Evolutionary conservation across 139 green algal species (phyloP).

Genomic region (Pleodorina starrii): DNA sequence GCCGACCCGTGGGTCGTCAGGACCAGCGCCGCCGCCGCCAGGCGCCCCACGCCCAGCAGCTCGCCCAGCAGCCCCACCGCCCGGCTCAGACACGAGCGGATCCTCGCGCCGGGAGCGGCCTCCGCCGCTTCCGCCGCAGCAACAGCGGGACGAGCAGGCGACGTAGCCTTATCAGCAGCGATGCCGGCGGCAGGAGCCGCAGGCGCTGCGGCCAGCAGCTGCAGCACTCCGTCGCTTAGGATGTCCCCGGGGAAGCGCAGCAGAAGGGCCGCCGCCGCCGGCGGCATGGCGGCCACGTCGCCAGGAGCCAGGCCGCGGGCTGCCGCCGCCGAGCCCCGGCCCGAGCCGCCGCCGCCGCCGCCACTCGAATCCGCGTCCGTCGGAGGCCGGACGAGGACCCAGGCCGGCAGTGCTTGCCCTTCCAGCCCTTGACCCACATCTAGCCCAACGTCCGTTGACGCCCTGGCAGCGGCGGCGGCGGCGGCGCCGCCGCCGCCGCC

Average conservation of each 20-base stretch:
- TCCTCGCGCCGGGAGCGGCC: no score
- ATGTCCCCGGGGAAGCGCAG: not conserved
- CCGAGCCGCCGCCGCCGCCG: not conserved
- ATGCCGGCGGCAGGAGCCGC: not conserved
- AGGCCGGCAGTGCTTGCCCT: slow-evolving; percentile 1
- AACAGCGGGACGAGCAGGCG: not conserved
- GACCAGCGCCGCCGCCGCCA: slow-evolving; percentile 18
- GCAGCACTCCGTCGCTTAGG: not conserved
- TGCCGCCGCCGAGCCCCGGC: not conserved
- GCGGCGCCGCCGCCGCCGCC: not conserved
- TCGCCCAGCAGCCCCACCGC: not conserved
- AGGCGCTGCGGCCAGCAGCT: not conserved
- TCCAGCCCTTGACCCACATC: no score
- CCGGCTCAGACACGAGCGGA: not conserved
- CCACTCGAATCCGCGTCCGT: not conserved
- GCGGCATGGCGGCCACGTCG: not conserved
- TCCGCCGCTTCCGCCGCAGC: not conserved
- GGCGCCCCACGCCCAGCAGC: slow-evolving; percentile 10
- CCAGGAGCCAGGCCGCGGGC: no score
- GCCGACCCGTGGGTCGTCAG: not conserved
- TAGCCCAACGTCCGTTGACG: not conserved
- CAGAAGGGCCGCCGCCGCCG: not conserved
- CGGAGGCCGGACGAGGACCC: not conserved
- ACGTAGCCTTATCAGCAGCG: not conserved
- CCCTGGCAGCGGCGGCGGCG: not conserved